phyloP scores from a whole-genome alignment of 305 asterid species.

The Andrographis paniculata region DNA sequence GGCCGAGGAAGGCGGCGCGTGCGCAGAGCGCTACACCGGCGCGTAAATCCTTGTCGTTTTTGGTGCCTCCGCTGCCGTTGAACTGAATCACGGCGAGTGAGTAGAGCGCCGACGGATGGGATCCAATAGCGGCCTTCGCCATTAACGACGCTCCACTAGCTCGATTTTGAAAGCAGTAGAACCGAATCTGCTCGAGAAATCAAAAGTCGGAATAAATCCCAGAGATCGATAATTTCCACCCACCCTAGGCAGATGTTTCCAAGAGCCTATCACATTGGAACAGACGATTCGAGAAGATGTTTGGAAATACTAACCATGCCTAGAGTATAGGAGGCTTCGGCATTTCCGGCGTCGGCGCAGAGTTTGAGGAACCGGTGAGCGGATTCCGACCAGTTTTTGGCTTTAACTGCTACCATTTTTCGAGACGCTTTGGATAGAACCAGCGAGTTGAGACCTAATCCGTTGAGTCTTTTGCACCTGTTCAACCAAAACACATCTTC shows the following conservation, averaged over 20 bases:
- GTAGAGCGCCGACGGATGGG: constrained; percentile 82
- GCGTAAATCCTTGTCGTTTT: constrained; percentile 79
- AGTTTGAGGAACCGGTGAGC: constrained; percentile 53
- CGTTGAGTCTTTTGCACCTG: constrained; percentile 59
- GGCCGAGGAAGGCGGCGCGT: constrained; percentile 93
- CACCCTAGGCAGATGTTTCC: neutral
- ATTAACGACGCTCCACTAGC: constrained; percentile 55
- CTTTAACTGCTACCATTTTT: constrained; percentile 40
- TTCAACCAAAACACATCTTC: constrained; percentile 14
- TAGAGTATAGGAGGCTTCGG: constrained; percentile 53
- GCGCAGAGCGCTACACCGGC: constrained; percentile 95
- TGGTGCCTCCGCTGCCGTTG: constrained; percentile 96
- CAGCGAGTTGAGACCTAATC: constrained; percentile 38
- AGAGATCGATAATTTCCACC: neutral
- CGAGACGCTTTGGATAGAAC: constrained; percentile 44
- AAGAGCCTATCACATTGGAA: neutral
- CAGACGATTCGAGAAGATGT: too few relatives aligned
- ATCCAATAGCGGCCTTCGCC: constrained; percentile 67
- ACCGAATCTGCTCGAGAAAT: constrained; percentile 44
- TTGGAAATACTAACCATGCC: constrained; percentile 58
- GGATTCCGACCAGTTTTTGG: constrained; percentile 50
- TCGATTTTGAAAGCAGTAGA: constrained; percentile 56
- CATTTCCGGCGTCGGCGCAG: constrained; percentile 54
- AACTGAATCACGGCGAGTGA: constrained; percentile 88
- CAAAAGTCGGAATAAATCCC: neutral